These are phyloP conservation scores for Penicillium italicum DNA, from an alignment of 2,329 filamentous ascomycete genomes.

Conservation along the genomic window DNA sequence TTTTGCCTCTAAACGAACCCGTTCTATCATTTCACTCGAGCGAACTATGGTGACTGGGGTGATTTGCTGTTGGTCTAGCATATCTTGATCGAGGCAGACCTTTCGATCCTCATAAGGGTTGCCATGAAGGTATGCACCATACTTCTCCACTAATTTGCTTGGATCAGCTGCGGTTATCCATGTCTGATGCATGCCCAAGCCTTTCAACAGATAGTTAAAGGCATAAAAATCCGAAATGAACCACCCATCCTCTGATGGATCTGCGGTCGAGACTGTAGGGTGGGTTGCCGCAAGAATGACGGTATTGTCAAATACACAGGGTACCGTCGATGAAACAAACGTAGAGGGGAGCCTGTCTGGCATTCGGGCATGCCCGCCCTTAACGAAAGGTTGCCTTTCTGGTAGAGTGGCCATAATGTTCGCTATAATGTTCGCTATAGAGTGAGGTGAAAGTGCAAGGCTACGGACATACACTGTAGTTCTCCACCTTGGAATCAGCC, in stretches of 20 bases:
- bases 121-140: not conserved
- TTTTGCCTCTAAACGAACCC: not conserved
- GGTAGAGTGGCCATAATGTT: not conserved
- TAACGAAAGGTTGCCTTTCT: not conserved
- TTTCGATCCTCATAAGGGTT: not conserved
- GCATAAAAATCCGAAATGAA: constrained; percentile 11
- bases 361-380: not conserved
- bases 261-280: not conserved
- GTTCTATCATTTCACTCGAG: not conserved
- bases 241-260: not conserved
- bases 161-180: constrained; percentile 6
- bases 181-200: not conserved
- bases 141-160: not conserved
- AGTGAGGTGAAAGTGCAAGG: not conserved
- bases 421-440: not conserved
- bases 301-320: not conserved
- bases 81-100: not conserved
- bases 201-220: constrained; percentile 1
- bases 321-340: not conserved
- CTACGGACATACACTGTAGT: too few relatives aligned
- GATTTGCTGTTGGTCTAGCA: not conserved
- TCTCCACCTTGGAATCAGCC: too few relatives aligned
- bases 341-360: not conserved
- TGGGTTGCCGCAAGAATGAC: constrained; percentile 2
- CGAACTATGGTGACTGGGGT: not conserved